phyloP scores from a whole-genome alignment of 768 basidiomycete genomes.

The Suillus variegatus region DNA sequence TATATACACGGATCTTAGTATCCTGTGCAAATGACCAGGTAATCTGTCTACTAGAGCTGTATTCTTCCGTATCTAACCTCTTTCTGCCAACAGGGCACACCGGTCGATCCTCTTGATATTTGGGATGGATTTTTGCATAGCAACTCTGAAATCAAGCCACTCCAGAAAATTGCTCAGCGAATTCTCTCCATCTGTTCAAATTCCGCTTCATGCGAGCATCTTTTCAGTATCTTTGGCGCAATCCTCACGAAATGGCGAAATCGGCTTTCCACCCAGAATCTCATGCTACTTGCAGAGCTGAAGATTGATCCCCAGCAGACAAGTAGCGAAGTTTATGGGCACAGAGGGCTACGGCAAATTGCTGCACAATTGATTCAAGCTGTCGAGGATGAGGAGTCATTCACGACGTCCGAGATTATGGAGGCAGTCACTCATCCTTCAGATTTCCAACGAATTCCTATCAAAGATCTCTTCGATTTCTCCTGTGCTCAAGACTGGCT shows the following conservation, averaged over 20 bases:
- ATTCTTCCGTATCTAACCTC: background rate
- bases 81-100: background rate
- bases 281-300: conserved; percentile 27
- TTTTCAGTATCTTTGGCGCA: conserved; percentile 33
- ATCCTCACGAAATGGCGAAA: conserved; percentile 30
- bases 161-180: conserved; percentile 18
- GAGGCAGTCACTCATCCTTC: too few species aligned
- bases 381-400: background rate
- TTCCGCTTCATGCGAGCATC: conserved; percentile 31
- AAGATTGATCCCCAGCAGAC: conserved; percentile 17
- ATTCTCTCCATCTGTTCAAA: conserved; percentile 29
- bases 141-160: background rate
- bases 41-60: background rate
- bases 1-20: background rate
- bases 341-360: background rate
- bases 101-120: conserved; percentile 4
- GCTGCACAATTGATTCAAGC: background rate
- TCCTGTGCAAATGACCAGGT: background rate
- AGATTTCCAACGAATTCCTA: background rate
- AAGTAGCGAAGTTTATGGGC: background rate
- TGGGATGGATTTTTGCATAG: background rate
- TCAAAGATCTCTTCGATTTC: background rate
- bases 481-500: background rate
- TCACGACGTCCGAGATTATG: too few species aligned
- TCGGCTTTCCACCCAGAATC: conserved; percentile 20